These are phyloP conservation scores for Chaetomium olivaceum DNA, from an alignment of 2,329 filamentous ascomycete genomes.

Conservation along the genomic window DNA sequence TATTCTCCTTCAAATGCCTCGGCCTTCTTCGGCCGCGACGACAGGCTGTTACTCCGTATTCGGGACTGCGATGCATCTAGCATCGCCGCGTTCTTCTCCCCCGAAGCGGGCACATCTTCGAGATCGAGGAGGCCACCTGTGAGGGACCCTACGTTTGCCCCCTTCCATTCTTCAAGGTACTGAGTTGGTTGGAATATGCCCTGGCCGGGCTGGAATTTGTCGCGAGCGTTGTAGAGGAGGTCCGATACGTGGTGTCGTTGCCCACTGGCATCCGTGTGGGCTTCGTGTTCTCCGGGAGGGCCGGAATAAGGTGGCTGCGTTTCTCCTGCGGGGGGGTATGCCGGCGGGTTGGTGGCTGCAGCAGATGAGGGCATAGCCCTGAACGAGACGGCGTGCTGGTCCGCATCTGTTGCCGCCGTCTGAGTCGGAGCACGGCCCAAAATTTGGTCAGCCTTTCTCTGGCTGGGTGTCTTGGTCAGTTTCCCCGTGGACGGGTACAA, in stretches of 20 bases:
- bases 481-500: constrained; percentile 29
- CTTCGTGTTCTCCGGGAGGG: constrained; percentile 27
- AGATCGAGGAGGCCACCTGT: constrained; percentile 62
- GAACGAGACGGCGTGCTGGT: constrained; percentile 9
- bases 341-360: constrained; percentile 20
- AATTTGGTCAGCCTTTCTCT: constrained; percentile 32
- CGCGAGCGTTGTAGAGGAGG: constrained; percentile 45
- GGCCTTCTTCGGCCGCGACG: constrained; percentile 54
- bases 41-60: constrained; percentile 49
- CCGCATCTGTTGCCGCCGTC: constrained; percentile 12
- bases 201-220: constrained; percentile 49
- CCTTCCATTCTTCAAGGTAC: constrained; percentile 73
- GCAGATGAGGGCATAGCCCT: constrained; percentile 19
- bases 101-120: constrained; percentile 40
- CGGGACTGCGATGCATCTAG: constrained; percentile 65
- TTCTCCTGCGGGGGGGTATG: constrained; percentile 12
- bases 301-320: constrained; percentile 16
- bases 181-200: constrained; percentile 60
- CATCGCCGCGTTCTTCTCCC: constrained; percentile 65
- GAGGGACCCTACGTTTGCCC: constrained; percentile 63
- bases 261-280: constrained; percentile 38
- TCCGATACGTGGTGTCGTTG: constrained; percentile 44
- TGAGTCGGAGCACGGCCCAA: constrained; percentile 28
- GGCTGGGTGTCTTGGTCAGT: constrained; percentile 31
- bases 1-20: constrained; percentile 68